A percentile compares a stretch with the other conserved stretches of the same genome.
phyloP scores from a whole-genome alignment of 2,329 filamentous ascomycete genomes.

The Plectosphaerella plurivora region DNA sequence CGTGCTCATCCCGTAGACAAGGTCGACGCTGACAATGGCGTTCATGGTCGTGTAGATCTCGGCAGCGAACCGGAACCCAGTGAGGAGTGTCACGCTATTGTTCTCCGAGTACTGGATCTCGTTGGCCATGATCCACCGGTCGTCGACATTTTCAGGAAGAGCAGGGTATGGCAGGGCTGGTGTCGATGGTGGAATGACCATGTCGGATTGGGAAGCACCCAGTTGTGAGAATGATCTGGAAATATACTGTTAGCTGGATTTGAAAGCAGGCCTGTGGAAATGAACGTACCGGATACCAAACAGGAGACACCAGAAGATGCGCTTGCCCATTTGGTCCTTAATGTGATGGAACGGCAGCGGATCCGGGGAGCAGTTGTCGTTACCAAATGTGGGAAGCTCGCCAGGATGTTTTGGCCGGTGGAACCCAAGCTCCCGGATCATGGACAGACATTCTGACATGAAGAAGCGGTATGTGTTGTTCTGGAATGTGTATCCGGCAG shows the following conservation, averaged over 20 bases:
- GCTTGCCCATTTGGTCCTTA: conserved; percentile 67
- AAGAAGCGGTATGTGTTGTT: conserved; percentile 65
- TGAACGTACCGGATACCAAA: conserved; percentile 60
- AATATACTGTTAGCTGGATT: conserved; percentile 10
- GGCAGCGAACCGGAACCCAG: conserved; percentile 77
- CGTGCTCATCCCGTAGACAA: conserved; percentile 74
- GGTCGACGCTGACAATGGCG: conserved; percentile 71
- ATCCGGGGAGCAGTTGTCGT: conserved; percentile 31
- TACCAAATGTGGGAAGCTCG: conserved; percentile 33
- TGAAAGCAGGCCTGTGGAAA: background rate
- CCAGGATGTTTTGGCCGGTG: conserved; percentile 48
- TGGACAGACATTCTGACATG: conserved; percentile 66
- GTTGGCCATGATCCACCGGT: conserved; percentile 70
- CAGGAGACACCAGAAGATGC: conserved; percentile 82
- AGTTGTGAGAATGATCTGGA: conserved; percentile 71
- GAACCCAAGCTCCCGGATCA: conserved; percentile 64
- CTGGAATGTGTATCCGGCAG: conserved; percentile 63
- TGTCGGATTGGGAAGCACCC: conserved; percentile 65
- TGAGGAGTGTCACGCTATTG: conserved; percentile 63
- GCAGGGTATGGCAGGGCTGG: conserved; percentile 73
- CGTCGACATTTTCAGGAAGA: conserved; percentile 76
- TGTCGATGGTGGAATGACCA: conserved; percentile 73
- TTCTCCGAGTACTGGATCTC: conserved; percentile 67
- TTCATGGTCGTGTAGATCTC: conserved; percentile 79
- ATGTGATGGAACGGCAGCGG: conserved; percentile 60